Base-by-base conservation (phyloP, 2,329 filamentous ascomycete genomes). In the Oidium heveae region DNA sequence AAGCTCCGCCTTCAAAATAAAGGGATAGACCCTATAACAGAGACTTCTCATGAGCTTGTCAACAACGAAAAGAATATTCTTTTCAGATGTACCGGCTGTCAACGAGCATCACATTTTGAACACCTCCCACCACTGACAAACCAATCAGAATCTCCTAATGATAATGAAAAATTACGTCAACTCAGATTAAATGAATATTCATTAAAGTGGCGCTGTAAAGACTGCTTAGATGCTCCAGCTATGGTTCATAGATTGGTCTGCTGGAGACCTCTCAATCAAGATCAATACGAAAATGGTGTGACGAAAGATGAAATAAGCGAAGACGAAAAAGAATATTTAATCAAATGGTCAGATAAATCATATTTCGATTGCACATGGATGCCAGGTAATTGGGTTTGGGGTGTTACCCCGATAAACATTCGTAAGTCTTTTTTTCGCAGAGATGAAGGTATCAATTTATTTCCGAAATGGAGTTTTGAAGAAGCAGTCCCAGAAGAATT, bases 401-500 rank as follows among this genome's bases (percentile, higher is more conserved):
- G 87, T 6, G 72, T 82, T 10, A 75, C 77, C 16, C 69, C 74
- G 13, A 61, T 68, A 2, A 56, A 66, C 0, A 93, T 84, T 79
- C 79, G 86, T 16, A 77, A 73, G 10, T 73, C 86, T 0, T 98
- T 96, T 65, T 71, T 75, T 55, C 91, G 83, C 65, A 80, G 80
- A 20, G 77, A 83, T 16, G 69, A 73, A 16, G 73, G 75, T 13
- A 71, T 72, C 33, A 74, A 75, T 43, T 66, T 75, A 8, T 67
- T 77, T 36, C 82, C 85, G 0, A 83, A 81, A 62, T 79, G 82
- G 72, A 79, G 76, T 0, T 74, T 74, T 0, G 74, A 84, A 59
- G 82, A 93, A 46, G 91, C 91, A 0, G 80, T 98, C 49, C 85
- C 87, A 0, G 86, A 94, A 59, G 86, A 94, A 57, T 94, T 76